Percentiles rank a stretch among this genome's conserved stretches.
These are phyloP conservation scores for Sporothrix variecibatus DNA, from an alignment of 2,329 filamentous ascomycete genomes.

Conservation along the genomic window DNA sequence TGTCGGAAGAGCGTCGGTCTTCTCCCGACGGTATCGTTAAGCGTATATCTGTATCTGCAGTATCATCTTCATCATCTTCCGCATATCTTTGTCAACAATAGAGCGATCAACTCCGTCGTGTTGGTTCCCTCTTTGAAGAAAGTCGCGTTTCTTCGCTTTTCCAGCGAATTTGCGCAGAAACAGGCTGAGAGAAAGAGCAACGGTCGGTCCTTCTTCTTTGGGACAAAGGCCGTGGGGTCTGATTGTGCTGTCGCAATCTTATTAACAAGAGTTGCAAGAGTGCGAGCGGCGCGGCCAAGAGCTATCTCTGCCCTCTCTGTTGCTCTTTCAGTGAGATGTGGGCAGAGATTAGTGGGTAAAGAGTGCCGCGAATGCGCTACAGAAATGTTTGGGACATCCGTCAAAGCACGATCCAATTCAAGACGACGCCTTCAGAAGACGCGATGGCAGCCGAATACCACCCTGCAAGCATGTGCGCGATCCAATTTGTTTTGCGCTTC, in stretches of 20 bases:
- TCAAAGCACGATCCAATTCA: not conserved
- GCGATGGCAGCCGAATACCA: constrained; percentile 3
- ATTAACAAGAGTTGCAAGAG: not conserved
- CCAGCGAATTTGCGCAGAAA: not conserved
- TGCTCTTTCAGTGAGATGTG: not conserved
- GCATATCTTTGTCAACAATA: not conserved
- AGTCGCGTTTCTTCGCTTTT: not conserved
- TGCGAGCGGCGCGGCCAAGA: not conserved
- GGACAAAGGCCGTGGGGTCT: constrained; percentile 20
- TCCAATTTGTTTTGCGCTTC: not conserved
- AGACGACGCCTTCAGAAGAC: not conserved
- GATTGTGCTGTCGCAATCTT: constrained; percentile 17
- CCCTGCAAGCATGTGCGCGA: not conserved
- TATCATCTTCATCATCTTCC: not conserved
- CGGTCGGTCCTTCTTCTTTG: constrained; percentile 25
- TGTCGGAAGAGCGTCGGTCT: not conserved
- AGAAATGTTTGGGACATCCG: not conserved
- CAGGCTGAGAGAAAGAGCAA: constrained; percentile 3
- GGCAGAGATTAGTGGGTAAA: not conserved
- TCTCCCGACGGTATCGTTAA: not conserved
- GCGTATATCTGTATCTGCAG: not conserved
- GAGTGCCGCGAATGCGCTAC: not conserved
- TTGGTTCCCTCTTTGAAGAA: not conserved
- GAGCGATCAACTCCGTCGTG: not conserved
- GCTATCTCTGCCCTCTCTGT: not conserved